A percentile compares a stretch with the other conserved stretches of the same genome.
These are phyloP conservation scores for Ogataea pilisensis DNA, from an alignment of 805 yeast genomes.

Conservation along the genomic window DNA sequence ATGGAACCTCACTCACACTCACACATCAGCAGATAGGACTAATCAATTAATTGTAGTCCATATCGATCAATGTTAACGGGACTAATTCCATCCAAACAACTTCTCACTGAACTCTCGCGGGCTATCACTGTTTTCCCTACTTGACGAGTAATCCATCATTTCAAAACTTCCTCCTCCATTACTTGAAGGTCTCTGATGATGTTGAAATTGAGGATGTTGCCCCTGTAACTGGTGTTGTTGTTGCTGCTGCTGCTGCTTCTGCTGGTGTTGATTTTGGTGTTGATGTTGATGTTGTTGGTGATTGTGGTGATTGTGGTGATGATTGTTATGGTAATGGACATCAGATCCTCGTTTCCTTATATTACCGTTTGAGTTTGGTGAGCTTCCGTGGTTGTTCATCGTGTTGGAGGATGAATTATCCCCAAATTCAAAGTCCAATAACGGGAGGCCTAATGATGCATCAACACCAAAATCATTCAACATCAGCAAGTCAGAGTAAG, in stretches of 20 bases:
- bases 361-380: neutral
- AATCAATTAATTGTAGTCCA: no score
- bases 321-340: neutral
- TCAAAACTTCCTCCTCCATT: neutral
- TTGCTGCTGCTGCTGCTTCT: neutral
- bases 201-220: no score
- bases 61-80: neutral
- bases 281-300: neutral
- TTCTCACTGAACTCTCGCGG: conserved; percentile 5
- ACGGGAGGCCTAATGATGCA: conserved; percentile 72
- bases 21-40: no score
- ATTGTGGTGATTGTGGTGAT: neutral
- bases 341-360: neutral
- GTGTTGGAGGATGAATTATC: neutral
- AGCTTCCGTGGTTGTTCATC: neutral
- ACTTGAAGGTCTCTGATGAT: no score
- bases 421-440: conserved; percentile 45
- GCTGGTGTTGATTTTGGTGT: neutral
- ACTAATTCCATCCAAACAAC: conserved; percentile 2
- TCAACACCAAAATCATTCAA: conserved; percentile 68
- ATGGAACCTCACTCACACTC: no score
- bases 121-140: conserved; percentile 7
- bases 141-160: conserved; percentile 4
- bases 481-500: conserved; percentile 30
- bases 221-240: no score